A percentile compares a stretch with the other conserved stretches of the same genome.
Conservation (phyloP, 257 asterid species). For the Buddleja alternifolia region DNA sequence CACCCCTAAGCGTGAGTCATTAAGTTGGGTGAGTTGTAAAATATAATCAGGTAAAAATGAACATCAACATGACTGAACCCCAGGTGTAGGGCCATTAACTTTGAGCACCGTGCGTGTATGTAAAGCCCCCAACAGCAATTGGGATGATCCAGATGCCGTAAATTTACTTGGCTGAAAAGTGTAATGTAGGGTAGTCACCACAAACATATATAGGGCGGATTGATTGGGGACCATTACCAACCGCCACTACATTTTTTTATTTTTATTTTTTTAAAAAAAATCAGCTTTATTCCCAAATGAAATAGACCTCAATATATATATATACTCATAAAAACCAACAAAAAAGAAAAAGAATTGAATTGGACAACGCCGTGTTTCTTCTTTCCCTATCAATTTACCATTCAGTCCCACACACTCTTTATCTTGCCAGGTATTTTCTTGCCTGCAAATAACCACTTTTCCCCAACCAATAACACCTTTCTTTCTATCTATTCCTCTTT, state of each 20-base stretch:
- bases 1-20: too few species aligned
- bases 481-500: not conserved
- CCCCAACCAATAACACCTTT: too few species aligned
- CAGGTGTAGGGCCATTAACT: constrained; percentile 1
- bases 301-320: too few species aligned
- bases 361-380: not conserved
- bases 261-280: too few species aligned
- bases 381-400: not conserved
- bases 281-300: not conserved
- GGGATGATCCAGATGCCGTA: too few species aligned
- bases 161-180: constrained; percentile 40
- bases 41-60: not conserved
- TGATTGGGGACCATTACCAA: constrained; percentile 39
- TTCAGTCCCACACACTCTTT: not conserved
- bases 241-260: constrained; percentile 42
- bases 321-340: not conserved
- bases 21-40: not conserved
- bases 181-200: constrained; percentile 16
- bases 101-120: not conserved
- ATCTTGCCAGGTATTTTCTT: not conserved
- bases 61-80: constrained; percentile 13
- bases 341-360: not conserved
- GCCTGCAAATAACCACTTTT: not conserved
- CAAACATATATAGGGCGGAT: not conserved
- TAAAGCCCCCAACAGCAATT: not conserved